Percentiles rank a stretch among this genome's conserved stretches.
Evolutionary conservation across 177 flowering plant species (phyloP).

Genomic region (Viscum album): DNA sequence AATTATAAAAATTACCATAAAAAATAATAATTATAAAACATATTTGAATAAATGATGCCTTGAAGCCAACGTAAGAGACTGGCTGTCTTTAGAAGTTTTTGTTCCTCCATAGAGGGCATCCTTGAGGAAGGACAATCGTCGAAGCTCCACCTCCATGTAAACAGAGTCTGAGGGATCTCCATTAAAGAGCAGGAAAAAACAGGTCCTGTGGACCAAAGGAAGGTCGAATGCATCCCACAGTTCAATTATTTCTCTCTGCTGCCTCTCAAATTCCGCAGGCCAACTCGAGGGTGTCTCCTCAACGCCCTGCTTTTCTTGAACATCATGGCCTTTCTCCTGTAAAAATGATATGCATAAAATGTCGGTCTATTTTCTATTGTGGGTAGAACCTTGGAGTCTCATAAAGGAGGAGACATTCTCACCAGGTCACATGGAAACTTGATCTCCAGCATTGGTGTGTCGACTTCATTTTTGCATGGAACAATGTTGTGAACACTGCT

Average conservation of each 20-base stretch:
- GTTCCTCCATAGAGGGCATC: constrained; percentile 23
- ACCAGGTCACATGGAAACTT: constrained; percentile 17
- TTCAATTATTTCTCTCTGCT: constrained; percentile 47
- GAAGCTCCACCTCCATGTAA: constrained; percentile 80
- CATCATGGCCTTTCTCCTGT: not conserved
- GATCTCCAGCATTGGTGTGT: constrained; percentile 13
- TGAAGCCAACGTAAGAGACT: constrained; percentile 28
- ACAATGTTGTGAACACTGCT: constrained; percentile 10
- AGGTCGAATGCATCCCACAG: constrained; percentile 73
- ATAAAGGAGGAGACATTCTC: constrained; percentile 4
- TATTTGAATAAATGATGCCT: constrained; percentile 35
- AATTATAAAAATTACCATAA: not conserved
- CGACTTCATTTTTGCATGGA: constrained; percentile 9
- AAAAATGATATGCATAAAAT: too few relatives aligned
- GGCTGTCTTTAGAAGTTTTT: constrained; percentile 19
- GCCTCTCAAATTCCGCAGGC: constrained; percentile 44
- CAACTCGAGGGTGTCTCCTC: constrained; percentile 24
- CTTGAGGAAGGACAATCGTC: constrained; percentile 60
- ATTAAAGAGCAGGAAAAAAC: constrained; percentile 68
- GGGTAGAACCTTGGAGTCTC: too few relatives aligned
- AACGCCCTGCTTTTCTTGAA: not conserved
- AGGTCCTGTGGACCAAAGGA: constrained; percentile 68
- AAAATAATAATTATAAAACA: too few relatives aligned
- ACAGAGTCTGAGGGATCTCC: constrained; percentile 71
- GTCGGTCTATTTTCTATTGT: too few relatives aligned